Evolutionary conservation across 2,329 filamentous ascomycete genomes (phyloP).

Genomic region (Falciphora oryzae): DNA sequence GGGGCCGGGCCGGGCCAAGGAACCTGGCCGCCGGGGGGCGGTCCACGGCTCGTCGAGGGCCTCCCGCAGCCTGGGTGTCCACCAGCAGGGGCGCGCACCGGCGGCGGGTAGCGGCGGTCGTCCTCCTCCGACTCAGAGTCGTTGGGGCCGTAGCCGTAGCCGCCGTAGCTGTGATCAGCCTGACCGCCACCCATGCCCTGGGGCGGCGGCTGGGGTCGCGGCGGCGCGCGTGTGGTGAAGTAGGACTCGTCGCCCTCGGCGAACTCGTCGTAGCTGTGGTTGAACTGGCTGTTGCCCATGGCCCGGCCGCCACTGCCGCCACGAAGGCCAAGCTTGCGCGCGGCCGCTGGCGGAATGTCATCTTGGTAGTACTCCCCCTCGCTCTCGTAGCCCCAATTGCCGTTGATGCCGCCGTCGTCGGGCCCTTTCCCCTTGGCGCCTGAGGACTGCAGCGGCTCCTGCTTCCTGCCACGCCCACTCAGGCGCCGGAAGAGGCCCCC

Average conservation of each 20-base stretch:
- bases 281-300: conserved; percentile 7
- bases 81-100: conserved; percentile 3
- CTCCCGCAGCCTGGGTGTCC: neutral
- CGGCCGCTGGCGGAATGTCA: conserved; percentile 5
- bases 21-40: conserved; percentile 10
- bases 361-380: conserved; percentile 25
- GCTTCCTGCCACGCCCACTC: conserved; percentile 35
- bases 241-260: conserved; percentile 50
- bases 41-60: neutral
- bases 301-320: conserved; percentile 1
- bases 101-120: conserved; percentile 9
- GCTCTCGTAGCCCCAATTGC: conserved; percentile 41
- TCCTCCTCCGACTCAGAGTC: neutral
- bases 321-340: conserved; percentile 7
- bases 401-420: conserved; percentile 51
- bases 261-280: conserved; percentile 37
- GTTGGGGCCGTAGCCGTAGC: neutral
- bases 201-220: conserved; percentile 11
- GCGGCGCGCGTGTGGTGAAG: conserved; percentile 41
- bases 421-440: conserved; percentile 13
- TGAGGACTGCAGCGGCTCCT: conserved; percentile 10
- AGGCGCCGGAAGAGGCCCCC: conserved; percentile 24
- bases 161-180: neutral
- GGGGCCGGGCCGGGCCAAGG: neutral
- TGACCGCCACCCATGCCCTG: neutral